Percentiles rank a stretch among this genome's conserved stretches.
Evolutionary conservation across 768 basidiomycete species (phyloP).

Genomic region (Dendrothele bispora): DNA sequence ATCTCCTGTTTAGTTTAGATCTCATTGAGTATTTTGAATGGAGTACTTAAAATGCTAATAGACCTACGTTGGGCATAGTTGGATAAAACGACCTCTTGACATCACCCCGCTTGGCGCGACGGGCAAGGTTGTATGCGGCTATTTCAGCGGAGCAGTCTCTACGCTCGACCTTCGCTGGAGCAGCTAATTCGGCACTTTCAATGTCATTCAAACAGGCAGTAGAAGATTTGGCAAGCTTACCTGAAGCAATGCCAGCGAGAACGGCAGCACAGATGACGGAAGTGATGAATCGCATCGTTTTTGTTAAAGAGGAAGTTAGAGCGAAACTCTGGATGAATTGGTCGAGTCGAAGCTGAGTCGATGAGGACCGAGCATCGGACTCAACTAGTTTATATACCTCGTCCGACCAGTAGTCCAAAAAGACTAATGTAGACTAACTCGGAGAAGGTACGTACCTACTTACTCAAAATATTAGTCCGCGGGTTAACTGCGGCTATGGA

Average conservation of each 20-base stretch:
- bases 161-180: neutral
- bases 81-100: conserved; percentile 2
- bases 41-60: neutral
- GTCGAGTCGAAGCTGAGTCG: neutral
- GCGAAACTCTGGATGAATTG: too few relatives aligned
- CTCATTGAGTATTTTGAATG: too few relatives aligned
- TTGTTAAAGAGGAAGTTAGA: neutral
- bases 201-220: neutral
- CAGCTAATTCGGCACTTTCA: neutral
- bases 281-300: conserved; percentile 3
- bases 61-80: conserved; percentile 4
- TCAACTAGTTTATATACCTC: neutral
- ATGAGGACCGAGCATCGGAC: neutral
- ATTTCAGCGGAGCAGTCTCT: conserved; percentile 1
- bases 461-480: neutral
- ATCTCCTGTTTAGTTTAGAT: conserved; percentile 2
- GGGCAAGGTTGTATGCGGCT: conserved; percentile 2
- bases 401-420: too few relatives aligned
- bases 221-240: neutral
- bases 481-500: neutral
- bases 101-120: conserved; percentile 1
- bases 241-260: conserved; percentile 4
- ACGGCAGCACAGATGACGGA: neutral
- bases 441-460: neutral
- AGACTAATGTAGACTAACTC: too few relatives aligned